phyloP scores from a whole-genome alignment of 2,329 filamentous ascomycete species.

The Arthrinium puccinioides region DNA sequence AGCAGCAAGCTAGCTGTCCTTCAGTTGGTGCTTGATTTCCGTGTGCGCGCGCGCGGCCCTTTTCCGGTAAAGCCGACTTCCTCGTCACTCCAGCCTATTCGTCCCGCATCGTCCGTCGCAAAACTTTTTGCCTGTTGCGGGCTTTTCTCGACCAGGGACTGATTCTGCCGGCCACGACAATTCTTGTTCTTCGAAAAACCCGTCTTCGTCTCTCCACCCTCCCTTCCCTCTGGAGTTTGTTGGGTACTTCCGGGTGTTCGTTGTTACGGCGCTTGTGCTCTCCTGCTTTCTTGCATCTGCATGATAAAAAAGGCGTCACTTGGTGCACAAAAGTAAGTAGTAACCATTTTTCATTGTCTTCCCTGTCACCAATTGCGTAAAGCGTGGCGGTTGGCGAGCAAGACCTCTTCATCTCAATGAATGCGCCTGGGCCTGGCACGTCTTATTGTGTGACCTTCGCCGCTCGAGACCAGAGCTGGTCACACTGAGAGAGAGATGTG shows the following conservation, averaged over 20 bases:
- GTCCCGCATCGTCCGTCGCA: constrained; percentile 20
- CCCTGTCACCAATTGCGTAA: too few species aligned
- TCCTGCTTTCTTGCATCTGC: constrained; percentile 6
- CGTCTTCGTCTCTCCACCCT: background rate
- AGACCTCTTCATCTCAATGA: too few species aligned
- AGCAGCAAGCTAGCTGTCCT: too few species aligned
- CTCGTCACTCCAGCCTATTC: too few species aligned
- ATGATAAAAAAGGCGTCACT: constrained; percentile 5
- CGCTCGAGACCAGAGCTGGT: too few species aligned
- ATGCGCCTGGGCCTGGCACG: too few species aligned
- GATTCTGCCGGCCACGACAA: constrained; percentile 10
- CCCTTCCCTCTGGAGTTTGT: constrained; percentile 3
- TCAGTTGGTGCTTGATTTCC: constrained; percentile 21
- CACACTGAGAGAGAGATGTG: too few species aligned
- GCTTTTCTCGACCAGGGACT: too few species aligned
- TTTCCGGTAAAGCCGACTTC: constrained; percentile 9
- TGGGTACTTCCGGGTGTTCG: constrained; percentile 7
- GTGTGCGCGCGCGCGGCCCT: constrained; percentile 25
- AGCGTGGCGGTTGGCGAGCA: too few species aligned
- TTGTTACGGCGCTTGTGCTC: constrained; percentile 7
- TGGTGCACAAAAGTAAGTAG: constrained; percentile 9
- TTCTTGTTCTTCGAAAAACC: constrained; percentile 8
- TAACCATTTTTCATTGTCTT: too few species aligned
- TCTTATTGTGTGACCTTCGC: too few species aligned
- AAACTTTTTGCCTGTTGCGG: constrained; percentile 12